Percentiles rank a stretch among this genome's conserved stretches.
Conservation (phyloP, 2,329 filamentous ascomycete species). For the Nothopassalora personata region DNA sequence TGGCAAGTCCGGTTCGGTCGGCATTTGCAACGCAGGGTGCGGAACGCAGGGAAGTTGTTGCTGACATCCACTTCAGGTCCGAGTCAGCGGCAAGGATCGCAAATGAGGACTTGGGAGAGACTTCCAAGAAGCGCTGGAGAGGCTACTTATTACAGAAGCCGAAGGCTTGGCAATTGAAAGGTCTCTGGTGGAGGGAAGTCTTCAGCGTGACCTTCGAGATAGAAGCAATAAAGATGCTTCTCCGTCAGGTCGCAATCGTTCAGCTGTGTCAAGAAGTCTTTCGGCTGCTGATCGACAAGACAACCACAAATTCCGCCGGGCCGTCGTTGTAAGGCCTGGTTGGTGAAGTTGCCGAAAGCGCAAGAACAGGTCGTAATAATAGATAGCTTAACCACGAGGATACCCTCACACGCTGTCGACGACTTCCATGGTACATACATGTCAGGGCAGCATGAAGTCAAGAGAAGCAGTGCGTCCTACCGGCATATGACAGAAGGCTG, state of each 20-base stretch:
- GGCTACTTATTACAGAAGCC: background rate
- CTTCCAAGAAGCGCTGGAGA: background rate
- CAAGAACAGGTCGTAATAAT: background rate
- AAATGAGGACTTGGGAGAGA: background rate
- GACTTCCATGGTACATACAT: constrained; percentile 11
- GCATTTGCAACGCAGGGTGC: background rate
- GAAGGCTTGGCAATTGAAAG: background rate
- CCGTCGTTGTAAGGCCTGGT: background rate
- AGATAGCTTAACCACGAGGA: background rate
- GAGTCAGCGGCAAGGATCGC: background rate
- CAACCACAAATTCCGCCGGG: background rate
- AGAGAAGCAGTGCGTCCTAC: constrained; percentile 16
- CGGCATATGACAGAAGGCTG: constrained; percentile 9
- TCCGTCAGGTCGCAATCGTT: background rate
- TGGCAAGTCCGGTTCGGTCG: background rate
- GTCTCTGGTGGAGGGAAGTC: background rate
- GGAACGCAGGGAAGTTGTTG: background rate
- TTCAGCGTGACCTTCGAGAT: no score
- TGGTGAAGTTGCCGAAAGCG: background rate
- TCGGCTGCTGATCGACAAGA: background rate
- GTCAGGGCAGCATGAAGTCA: constrained; percentile 12
- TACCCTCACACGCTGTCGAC: background rate
- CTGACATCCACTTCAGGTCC: background rate
- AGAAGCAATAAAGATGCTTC: background rate
- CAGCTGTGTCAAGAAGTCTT: background rate